phyloP scores from a whole-genome alignment of 2,329 filamentous ascomycete genomes.

The Ceratocystis destructans region DNA sequence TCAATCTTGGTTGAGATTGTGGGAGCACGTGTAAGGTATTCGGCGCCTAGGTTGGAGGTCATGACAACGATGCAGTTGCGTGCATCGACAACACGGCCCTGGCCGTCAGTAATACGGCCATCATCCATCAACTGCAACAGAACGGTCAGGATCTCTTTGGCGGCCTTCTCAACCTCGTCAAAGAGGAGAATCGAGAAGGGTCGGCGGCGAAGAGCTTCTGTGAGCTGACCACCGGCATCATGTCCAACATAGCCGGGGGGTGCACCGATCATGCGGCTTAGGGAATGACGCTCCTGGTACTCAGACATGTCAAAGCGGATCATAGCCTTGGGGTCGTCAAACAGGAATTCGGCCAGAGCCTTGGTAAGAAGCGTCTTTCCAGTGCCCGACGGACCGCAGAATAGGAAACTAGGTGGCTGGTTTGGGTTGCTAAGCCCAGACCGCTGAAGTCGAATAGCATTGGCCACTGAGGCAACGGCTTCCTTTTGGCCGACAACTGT shows the following conservation, averaged over 20 bases:
- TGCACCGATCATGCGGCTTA: slow-evolving; percentile 95
- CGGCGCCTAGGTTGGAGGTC: slow-evolving; percentile 94
- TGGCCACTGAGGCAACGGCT: slow-evolving; percentile 82
- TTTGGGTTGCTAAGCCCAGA: slow-evolving; percentile 93
- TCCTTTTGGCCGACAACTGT: slow-evolving; percentile 89
- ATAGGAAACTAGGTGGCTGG: slow-evolving; percentile 93
- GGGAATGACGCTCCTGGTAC: slow-evolving; percentile 91
- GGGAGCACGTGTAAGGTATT: slow-evolving; percentile 72
- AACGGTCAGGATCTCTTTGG: slow-evolving; percentile 92
- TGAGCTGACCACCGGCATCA: slow-evolving; percentile 88
- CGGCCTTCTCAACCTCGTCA: slow-evolving; percentile 96
- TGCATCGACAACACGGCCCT: slow-evolving; percentile 87
- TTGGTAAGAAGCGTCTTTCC: slow-evolving; percentile 97
- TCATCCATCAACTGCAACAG: slow-evolving; percentile 99
- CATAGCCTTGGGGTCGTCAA: slow-evolving; percentile 95
- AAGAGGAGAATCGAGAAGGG: slow-evolving; percentile 97
- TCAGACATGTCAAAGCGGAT: slow-evolving; percentile 99
- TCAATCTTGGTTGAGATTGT: slow-evolving; percentile 76
- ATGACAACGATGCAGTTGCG: slow-evolving; percentile 99
- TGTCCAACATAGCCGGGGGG: slow-evolving; percentile 95
- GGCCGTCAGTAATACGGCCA: slow-evolving; percentile 93
- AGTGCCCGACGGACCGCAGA: slow-evolving; percentile 95
- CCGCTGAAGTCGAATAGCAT: slow-evolving; percentile 87
- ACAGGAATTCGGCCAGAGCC: slow-evolving; percentile 91
- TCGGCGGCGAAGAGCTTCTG: slow-evolving; percentile 80